Evolutionary conservation across 306 rosid species (phyloP).

Genomic region (Medicago ruthenica): DNA sequence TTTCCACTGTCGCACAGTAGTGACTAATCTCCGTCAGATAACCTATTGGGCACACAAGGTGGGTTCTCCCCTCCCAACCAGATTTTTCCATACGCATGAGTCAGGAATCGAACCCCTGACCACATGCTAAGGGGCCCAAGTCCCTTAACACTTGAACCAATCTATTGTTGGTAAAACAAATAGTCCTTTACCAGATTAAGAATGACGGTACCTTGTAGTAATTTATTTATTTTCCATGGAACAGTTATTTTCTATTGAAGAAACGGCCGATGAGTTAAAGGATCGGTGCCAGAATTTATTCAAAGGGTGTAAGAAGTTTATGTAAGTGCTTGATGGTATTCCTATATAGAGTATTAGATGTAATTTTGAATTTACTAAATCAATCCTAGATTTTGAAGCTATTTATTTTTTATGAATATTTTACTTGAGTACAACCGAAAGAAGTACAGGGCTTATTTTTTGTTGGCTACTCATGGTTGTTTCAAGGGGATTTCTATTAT

Average conservation of each 20-base stretch:
- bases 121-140: no score
- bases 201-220: background rate
- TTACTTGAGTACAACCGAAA: constrained; percentile 18
- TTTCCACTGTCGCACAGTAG: no score
- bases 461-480: constrained; percentile 29
- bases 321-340: constrained; percentile 62
- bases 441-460: constrained; percentile 23
- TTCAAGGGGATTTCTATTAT: constrained; percentile 34
- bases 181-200: background rate
- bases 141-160: no score
- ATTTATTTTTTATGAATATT: constrained; percentile 20
- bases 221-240: constrained; percentile 35
- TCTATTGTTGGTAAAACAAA: no score
- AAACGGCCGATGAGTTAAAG: constrained; percentile 73
- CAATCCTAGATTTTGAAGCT: constrained; percentile 22
- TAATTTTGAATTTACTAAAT: constrained; percentile 17
- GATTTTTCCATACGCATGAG: no score
- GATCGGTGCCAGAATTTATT: constrained; percentile 75
- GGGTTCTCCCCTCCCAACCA: no score
- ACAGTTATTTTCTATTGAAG: constrained; percentile 78
- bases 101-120: no score
- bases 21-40: no score
- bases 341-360: background rate
- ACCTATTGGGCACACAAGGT: no score
- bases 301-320: constrained; percentile 77